Evolutionary conservation across 805 yeast species (phyloP), one percentile per base, ranked within the genome.

Genomic region (Candida nanaspora): DNA sequence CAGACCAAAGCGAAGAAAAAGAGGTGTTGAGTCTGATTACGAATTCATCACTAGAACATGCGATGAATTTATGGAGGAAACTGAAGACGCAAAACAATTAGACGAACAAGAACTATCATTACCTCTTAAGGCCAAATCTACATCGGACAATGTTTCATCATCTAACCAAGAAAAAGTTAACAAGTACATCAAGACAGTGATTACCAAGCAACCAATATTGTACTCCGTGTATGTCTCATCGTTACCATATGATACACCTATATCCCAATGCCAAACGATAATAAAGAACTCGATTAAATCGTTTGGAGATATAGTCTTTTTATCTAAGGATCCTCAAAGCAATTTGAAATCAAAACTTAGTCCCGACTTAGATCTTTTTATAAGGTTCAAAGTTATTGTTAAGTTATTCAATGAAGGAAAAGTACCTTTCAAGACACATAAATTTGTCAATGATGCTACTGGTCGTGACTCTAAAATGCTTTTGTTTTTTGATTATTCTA

Each of bases 391-490:
- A 40, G 46, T 57, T 14, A 51, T 53, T 21, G 51, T 46, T 2
- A 51, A 49, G 35, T 45, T 56, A 27, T 50, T 45, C 33, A 52
- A 49, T 38, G 59, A 53, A 10, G 51, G 49, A 19, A 51, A 50
- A 37, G 31, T 50, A 11, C 62, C 62, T 3, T 56, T 45, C 41
- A 57, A 57, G 35, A 46, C 52, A 2, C 59, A 52, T 40, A 42
- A 53, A n/a, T 57, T 56, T 42, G 41, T 34, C 35, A 56, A 56
- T 39, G 54, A 55, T 25, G 41, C 46, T n/a, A 56, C 61, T 13
- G 57, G 53, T 14, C 39, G 55, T 19, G 63, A 59, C 23, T 53
- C 55, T 9, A 61, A 57, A 38, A 55, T 61, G 63, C 37, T 61
- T 19, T 44, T 60, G 13, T 59, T 59, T 39, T 54, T 52, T 32